These are phyloP conservation scores for Emmonsia crescens DNA, from an alignment of 2,329 filamentous ascomycete species.

Conservation along the genomic window DNA sequence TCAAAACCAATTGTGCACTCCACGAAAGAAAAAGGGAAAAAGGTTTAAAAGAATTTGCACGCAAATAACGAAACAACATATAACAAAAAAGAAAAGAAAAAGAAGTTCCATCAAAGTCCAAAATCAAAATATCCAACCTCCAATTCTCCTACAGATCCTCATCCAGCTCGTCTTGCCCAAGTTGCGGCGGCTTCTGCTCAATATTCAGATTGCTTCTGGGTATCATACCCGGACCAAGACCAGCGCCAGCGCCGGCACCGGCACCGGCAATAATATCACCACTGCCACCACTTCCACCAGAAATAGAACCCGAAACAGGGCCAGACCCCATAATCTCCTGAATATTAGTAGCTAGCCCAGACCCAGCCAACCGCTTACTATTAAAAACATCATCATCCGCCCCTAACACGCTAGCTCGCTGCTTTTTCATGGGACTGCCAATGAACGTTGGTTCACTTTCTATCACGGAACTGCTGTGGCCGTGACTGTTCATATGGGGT, in stretches of 20 bases:
- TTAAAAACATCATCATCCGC: conserved; percentile 30
- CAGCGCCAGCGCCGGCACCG: neutral
- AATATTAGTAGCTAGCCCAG: conserved; percentile 29
- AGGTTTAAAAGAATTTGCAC: no score
- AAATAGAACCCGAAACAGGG: neutral
- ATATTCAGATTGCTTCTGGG: conserved; percentile 3
- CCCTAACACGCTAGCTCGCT: conserved; percentile 35
- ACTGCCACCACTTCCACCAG: neutral
- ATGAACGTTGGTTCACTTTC: conserved; percentile 27
- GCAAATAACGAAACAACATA: neutral
- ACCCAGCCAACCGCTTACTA: conserved; percentile 28
- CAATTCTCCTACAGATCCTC: neutral
- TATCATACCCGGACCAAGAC: neutral
- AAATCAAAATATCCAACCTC: neutral
- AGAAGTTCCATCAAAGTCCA: neutral
- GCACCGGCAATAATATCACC: neutral
- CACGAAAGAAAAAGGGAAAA: neutral
- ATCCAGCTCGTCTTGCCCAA: neutral
- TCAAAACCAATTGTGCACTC: neutral
- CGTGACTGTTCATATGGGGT: conserved; percentile 10
- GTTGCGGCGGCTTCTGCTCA: neutral
- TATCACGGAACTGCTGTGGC: conserved; percentile 4
- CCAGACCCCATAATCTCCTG: conserved; percentile 24
- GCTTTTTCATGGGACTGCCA: conserved; percentile 39
- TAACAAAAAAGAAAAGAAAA: neutral